A percentile compares a stretch with the other conserved stretches of the same genome.
These are phyloP conservation scores for Rhamnella rubrinervis DNA, from an alignment of 331 rosid species.

Conservation along the genomic window DNA sequence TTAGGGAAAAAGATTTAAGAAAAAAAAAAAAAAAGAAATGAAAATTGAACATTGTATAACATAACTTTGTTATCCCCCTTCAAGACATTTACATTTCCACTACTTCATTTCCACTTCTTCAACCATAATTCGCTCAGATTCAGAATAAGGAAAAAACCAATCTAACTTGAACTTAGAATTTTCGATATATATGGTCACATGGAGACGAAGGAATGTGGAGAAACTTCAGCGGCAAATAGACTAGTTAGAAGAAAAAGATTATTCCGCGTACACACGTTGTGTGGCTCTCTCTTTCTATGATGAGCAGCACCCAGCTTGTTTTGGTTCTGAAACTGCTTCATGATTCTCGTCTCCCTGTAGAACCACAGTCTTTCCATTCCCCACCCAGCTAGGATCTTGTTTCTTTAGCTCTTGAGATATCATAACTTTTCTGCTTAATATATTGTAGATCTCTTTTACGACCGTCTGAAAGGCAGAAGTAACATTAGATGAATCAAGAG, in stretches of 20 bases:
- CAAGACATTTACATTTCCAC: slow-evolving; percentile 36
- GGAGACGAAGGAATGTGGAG: slow-evolving; percentile 32
- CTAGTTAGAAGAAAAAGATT: slow-evolving; percentile 30
- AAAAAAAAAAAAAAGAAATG: background rate
- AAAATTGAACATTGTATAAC: slow-evolving; percentile 20
- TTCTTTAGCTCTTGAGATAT: slow-evolving; percentile 76
- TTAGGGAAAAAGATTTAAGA: too few relatives aligned
- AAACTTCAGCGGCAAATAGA: slow-evolving; percentile 32
- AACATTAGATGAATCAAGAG: slow-evolving; percentile 91
- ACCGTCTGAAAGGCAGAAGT: slow-evolving; percentile 81
- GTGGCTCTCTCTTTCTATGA: slow-evolving; percentile 30
- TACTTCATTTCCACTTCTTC: slow-evolving; percentile 30
- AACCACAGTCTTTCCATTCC: slow-evolving; percentile 73
- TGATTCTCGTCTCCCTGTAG: slow-evolving; percentile 49
- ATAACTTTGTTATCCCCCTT: slow-evolving; percentile 26
- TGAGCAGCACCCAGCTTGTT: slow-evolving; percentile 70
- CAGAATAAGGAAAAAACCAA: slow-evolving; percentile 9
- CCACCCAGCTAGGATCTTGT: slow-evolving; percentile 46
- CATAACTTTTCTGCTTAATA: slow-evolving; percentile 89
- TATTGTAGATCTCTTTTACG: slow-evolving; percentile 84
- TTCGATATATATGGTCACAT: slow-evolving; percentile 20
- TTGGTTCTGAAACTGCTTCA: slow-evolving; percentile 38
- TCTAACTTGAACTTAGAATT: slow-evolving; percentile 23
- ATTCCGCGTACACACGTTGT: slow-evolving; percentile 12
- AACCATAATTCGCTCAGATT: slow-evolving; percentile 15